Percentiles rank a stretch among this genome's conserved stretches.
phyloP scores from a whole-genome alignment of 345 rosid genomes.

The Bruguiera parviflora region DNA sequence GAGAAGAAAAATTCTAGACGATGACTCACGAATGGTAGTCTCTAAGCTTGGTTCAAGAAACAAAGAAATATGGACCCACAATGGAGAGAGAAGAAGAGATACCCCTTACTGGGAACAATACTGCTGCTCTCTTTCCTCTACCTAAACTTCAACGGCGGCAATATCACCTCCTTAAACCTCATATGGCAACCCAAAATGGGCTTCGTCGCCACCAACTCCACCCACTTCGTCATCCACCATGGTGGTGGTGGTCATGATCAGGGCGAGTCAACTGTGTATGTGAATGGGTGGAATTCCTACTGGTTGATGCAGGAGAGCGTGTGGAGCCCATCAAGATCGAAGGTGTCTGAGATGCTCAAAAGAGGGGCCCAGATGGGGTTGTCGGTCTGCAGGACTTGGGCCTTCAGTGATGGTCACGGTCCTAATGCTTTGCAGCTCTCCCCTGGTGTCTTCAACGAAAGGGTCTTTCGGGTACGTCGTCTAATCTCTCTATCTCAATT shows the following conservation, averaged over 20 bases:
- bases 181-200: constrained; percentile 39
- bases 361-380: constrained; percentile 38
- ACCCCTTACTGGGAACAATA: constrained; percentile 29
- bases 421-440: constrained; percentile 37
- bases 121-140: constrained; percentile 28
- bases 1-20: no score
- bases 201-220: constrained; percentile 35
- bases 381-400: constrained; percentile 57
- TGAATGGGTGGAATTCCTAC: constrained; percentile 44
- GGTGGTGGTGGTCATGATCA: background rate
- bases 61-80: constrained; percentile 14
- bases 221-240: constrained; percentile 29
- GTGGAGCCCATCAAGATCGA: constrained; percentile 25
- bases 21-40: no score
- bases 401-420: constrained; percentile 41
- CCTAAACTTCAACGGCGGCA: constrained; percentile 20
- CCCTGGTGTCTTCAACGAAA: constrained; percentile 46
- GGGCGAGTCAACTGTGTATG: constrained; percentile 15
- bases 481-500: background rate
- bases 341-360: constrained; percentile 32
- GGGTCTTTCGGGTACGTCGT: constrained; percentile 34
- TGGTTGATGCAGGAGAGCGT: constrained; percentile 39
- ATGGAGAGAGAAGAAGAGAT: constrained; percentile 32
- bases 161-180: constrained; percentile 19
- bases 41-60: no score